Conservation (phyloP, 2,329 filamentous ascomycete genomes). For the Cryphonectria parasitica region DNA sequence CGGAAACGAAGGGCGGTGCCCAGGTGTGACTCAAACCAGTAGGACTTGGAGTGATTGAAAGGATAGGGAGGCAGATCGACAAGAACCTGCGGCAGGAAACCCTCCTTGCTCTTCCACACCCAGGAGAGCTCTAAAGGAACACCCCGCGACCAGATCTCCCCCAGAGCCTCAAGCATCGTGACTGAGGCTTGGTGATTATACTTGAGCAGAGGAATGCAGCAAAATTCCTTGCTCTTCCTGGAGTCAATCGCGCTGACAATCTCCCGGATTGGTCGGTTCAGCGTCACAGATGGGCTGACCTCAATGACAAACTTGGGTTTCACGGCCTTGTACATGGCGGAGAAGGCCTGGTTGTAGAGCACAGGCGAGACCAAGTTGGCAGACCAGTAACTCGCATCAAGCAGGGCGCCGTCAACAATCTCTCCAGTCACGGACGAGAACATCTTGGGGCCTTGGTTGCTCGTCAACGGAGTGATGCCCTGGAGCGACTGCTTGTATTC, state of each 20-base stretch:
- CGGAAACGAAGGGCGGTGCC: slow-evolving; percentile 49
- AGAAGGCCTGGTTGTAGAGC: slow-evolving; percentile 46
- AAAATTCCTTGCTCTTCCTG: slow-evolving; percentile 6
- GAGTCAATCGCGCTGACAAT: slow-evolving; percentile 30
- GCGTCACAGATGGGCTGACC: slow-evolving; percentile 44
- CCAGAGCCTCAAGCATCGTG: slow-evolving; percentile 37
- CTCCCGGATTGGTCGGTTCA: slow-evolving; percentile 44
- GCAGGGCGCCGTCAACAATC: slow-evolving; percentile 28
- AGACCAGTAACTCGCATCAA: slow-evolving; percentile 49
- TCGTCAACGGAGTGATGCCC: slow-evolving; percentile 28
- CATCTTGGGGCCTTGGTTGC: slow-evolving; percentile 36
- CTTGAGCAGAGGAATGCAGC: slow-evolving; percentile 21
- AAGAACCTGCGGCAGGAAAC: slow-evolving; percentile 37
- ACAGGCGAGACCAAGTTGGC: slow-evolving; percentile 51
- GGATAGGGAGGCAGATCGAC: slow-evolving; percentile 55
- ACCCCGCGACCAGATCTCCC: slow-evolving; percentile 45
- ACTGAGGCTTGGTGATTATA: slow-evolving; percentile 13
- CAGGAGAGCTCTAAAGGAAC: slow-evolving; percentile 38
- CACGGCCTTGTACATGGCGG: slow-evolving; percentile 36
- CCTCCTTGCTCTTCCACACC: slow-evolving; percentile 32
- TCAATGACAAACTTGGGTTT: slow-evolving; percentile 46
- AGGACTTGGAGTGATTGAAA: slow-evolving; percentile 57
- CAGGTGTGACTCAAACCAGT: slow-evolving; percentile 58
- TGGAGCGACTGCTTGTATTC: slow-evolving; percentile 41
- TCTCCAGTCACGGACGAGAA: slow-evolving; percentile 45